A percentile compares a stretch with the other conserved stretches of the same genome.
Conservation (phyloP, 2,329 filamentous ascomycete genomes). For the Cryphonectria nitschkei region DNA sequence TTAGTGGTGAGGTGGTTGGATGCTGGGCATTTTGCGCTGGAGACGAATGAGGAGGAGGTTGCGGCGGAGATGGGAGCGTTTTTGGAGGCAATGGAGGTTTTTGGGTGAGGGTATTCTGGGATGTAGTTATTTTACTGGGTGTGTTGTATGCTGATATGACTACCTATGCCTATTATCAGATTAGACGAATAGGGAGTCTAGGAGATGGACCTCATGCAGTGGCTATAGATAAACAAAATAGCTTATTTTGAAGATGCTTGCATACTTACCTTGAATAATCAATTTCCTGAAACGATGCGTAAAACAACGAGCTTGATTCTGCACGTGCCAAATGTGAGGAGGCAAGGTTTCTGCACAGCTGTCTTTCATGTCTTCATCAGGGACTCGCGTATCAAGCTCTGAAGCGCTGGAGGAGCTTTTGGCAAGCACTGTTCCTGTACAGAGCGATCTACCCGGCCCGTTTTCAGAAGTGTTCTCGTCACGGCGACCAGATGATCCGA, state of each 20-base stretch:
- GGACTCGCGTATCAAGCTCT: background rate
- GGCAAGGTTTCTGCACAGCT: background rate
- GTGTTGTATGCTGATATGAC: background rate
- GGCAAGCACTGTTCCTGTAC: background rate
- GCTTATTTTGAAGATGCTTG: background rate
- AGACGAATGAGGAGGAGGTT: slow-evolving; percentile 39
- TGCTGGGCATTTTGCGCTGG: slow-evolving; percentile 58
- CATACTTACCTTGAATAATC: background rate
- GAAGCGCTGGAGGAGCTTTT: background rate
- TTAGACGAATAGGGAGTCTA: background rate
- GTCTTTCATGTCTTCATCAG: background rate
- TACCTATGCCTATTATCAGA: background rate
- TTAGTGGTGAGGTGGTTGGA: slow-evolving; percentile 56
- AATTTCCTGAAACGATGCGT: background rate
- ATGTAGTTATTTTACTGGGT: background rate
- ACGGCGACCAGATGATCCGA: background rate
- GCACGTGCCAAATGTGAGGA: background rate
- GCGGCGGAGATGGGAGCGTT: slow-evolving; percentile 37
- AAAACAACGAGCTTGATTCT: background rate
- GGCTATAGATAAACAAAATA: background rate
- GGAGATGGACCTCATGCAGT: background rate
- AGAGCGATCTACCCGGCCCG: background rate
- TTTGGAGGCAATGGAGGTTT: slow-evolving; percentile 30
- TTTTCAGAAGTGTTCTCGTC: background rate
- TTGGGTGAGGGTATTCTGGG: background rate